phyloP scores from a whole-genome alignment of 2,329 filamentous ascomycete species.

The Aspergillus felis region DNA sequence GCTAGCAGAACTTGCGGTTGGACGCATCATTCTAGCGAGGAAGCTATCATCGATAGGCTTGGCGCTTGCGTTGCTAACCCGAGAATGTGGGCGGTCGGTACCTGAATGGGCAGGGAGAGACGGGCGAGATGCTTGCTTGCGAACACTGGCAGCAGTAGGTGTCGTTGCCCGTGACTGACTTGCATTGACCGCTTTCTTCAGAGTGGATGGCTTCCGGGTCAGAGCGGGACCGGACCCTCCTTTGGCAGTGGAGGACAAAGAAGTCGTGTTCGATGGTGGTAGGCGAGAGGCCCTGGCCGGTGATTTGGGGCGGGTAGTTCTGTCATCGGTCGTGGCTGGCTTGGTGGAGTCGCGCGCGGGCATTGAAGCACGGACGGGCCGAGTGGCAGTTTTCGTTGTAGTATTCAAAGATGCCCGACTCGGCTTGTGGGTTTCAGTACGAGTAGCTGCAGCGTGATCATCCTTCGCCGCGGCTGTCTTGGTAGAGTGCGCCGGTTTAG shows the following conservation, averaged over 20 bases:
- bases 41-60: slow-evolving; percentile 45
- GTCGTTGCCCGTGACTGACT: slow-evolving; percentile 20
- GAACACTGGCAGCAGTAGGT: slow-evolving; percentile 21
- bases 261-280: slow-evolving; percentile 37
- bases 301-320: slow-evolving; percentile 35
- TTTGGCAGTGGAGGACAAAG: slow-evolving; percentile 40
- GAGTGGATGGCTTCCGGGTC: slow-evolving; percentile 35
- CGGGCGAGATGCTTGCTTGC: slow-evolving; percentile 30
- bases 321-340: slow-evolving; percentile 21
- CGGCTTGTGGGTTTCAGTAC: slow-evolving; percentile 26
- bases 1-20: slow-evolving; percentile 48
- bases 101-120: slow-evolving; percentile 27
- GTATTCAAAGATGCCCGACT: slow-evolving; percentile 30
- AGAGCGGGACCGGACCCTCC: slow-evolving; percentile 21
- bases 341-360: slow-evolving; percentile 27
- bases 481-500: slow-evolving; percentile 15
- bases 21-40: slow-evolving; percentile 50
- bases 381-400: slow-evolving; percentile 23
- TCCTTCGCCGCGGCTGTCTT: slow-evolving; percentile 28
- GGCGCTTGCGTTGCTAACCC: slow-evolving; percentile 34
- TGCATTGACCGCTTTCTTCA: slow-evolving; percentile 24
- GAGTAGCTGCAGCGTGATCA: slow-evolving; percentile 26
- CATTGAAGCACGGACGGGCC: slow-evolving; percentile 25
- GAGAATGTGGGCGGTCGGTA: slow-evolving; percentile 39
- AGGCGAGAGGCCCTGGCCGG: slow-evolving; percentile 39